phyloP scores from a whole-genome alignment of 2,329 filamentous ascomycete species.

The Pseudogymnoascus sp. region DNA sequence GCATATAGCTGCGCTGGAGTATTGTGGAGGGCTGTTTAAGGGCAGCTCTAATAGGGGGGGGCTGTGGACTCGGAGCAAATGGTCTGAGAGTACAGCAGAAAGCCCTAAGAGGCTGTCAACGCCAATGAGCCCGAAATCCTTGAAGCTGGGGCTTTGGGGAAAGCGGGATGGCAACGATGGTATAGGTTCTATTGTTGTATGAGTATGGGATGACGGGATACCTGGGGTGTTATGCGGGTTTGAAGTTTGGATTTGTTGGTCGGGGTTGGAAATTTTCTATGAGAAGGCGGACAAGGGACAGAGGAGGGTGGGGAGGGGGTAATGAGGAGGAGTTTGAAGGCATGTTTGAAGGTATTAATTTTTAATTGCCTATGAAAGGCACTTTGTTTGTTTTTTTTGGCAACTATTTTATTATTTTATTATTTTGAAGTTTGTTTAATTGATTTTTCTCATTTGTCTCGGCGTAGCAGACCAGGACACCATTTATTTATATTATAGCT shows the following conservation, averaged over 20 bases:
- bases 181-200: neutral
- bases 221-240: neutral
- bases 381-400: neutral
- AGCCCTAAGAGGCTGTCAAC: neutral
- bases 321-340: neutral
- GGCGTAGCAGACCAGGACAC: neutral
- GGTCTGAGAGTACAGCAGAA: neutral
- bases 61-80: neutral
- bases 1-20: neutral
- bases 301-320: neutral
- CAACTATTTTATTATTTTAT: neutral
- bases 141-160: neutral
- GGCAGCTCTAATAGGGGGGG: neutral
- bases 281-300: neutral
- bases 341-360: neutral
- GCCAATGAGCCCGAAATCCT: neutral
- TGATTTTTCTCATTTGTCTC: neutral
- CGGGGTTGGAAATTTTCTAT: neutral
- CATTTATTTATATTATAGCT: neutral
- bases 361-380: neutral
- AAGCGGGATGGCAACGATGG: neutral
- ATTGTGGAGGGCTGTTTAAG: neutral
- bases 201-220: neutral
- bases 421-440: neutral
- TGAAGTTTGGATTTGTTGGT: neutral